Percentiles rank a stretch among this genome's conserved stretches.
phyloP scores from a whole-genome alignment of 805 yeast species.

The Suhomyces prunicola region DNA sequence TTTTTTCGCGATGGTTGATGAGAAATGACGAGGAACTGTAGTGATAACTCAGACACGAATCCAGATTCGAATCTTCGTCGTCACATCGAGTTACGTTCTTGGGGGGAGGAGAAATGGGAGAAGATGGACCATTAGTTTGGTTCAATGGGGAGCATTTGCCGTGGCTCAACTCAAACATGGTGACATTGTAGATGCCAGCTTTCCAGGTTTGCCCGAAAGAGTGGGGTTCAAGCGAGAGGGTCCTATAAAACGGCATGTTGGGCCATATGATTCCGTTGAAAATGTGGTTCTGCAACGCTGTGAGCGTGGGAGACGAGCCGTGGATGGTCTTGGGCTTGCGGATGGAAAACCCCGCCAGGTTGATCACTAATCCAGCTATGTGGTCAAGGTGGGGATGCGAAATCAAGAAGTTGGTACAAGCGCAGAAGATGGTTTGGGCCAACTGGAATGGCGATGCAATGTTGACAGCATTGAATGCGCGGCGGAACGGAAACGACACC shows the following conservation, averaged over 20 bases:
- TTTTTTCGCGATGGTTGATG: constrained; percentile 33
- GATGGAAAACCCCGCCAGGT: constrained; percentile 56
- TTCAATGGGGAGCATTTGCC: constrained; percentile 18
- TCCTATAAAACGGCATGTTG: constrained; percentile 41
- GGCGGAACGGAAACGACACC: constrained; percentile 23
- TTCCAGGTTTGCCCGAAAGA: constrained; percentile 10
- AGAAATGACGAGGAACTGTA: constrained; percentile 61
- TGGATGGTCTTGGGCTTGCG: constrained; percentile 40
- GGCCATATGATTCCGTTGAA: constrained; percentile 88
- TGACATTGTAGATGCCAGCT: constrained; percentile 17
- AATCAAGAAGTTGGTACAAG: constrained; percentile 48
- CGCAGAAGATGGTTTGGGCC: constrained; percentile 30
- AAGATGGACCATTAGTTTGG: neutral
- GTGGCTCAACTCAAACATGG: constrained; percentile 33
- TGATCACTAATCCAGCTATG: constrained; percentile 62
- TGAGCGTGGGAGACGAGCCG: constrained; percentile 53
- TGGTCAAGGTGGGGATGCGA: constrained; percentile 90
- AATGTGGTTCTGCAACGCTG: constrained; percentile 49
- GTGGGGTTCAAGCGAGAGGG: constrained; percentile 19
- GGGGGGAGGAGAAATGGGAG: neutral
- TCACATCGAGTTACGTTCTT: neutral
- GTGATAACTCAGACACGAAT: neutral
- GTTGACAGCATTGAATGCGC: neutral
- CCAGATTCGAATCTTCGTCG: neutral
- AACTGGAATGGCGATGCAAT: constrained; percentile 23